Evolutionary conservation across 1,284 basidiomycete genomes (phyloP).

Genomic region (Heliocybe sulcata): DNA sequence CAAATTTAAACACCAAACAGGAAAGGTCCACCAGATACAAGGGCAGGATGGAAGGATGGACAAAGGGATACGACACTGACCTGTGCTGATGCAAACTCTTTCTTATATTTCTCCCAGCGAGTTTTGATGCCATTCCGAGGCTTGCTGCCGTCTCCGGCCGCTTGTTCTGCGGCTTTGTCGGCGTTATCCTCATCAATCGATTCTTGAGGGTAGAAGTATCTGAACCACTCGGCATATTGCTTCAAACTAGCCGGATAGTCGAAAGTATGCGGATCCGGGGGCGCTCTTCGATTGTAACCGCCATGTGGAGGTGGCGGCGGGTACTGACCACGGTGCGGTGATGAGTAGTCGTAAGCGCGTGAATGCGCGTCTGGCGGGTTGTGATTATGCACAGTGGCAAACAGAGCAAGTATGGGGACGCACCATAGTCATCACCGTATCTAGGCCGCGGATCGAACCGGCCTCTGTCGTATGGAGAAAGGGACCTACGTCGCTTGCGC

Average conservation of each 20-base stretch:
- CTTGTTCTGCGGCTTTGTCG: constrained; percentile 74
- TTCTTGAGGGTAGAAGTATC: constrained; percentile 70
- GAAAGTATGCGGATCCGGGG: constrained; percentile 75
- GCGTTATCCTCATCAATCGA: constrained; percentile 73
- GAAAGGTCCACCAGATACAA: constrained; percentile 7
- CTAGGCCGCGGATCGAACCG: constrained; percentile 75
- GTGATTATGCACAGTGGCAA: constrained; percentile 8
- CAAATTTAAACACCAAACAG: constrained; percentile 12
- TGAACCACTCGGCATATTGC: constrained; percentile 89
- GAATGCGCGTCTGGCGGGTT: constrained; percentile 50
- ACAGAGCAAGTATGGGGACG: constrained; percentile 18
- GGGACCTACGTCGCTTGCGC: constrained; percentile 78
- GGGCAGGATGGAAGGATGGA: constrained; percentile 9
- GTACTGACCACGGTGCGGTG: constrained; percentile 49
- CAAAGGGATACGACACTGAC: constrained; percentile 38
- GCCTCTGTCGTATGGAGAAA: constrained; percentile 80
- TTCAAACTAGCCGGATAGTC: constrained; percentile 79
- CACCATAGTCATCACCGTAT: constrained; percentile 75
- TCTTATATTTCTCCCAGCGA: constrained; percentile 89
- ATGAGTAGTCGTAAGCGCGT: constrained; percentile 52
- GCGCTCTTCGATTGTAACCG: constrained; percentile 43
- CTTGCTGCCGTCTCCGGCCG: constrained; percentile 71
- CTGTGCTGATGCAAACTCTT: constrained; percentile 79
- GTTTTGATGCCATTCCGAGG: constrained; percentile 73
- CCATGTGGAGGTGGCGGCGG: constrained; percentile 22